These are phyloP conservation scores for Amaranthus tricolor DNA, from an alignment of 179 eudicot species.

Conservation along the genomic window DNA sequence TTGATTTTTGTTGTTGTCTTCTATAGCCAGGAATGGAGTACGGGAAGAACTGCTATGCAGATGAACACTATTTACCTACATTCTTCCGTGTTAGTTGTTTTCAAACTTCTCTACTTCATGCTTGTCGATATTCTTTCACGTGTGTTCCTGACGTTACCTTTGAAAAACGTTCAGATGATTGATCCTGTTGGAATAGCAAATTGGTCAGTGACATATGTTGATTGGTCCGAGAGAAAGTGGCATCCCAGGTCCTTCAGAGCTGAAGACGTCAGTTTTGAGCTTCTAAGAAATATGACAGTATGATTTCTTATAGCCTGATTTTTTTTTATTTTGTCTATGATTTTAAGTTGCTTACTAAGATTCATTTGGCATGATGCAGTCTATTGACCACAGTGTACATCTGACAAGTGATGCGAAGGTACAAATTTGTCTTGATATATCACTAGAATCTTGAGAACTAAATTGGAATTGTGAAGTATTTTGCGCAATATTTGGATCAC, in stretches of 20 bases:
- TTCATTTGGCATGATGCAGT: slow-evolving; percentile 43
- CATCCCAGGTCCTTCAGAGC: slow-evolving; percentile 83
- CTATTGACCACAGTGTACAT: slow-evolving; percentile 58
- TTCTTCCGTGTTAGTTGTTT: slow-evolving; percentile 63
- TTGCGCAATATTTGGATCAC: background rate
- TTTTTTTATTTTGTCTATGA: background rate
- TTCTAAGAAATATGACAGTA: slow-evolving; percentile 76
- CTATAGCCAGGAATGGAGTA: slow-evolving; percentile 94
- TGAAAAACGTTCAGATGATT: slow-evolving; percentile 56
- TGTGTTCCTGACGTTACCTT: slow-evolving; percentile 2
- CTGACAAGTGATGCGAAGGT: slow-evolving; percentile 78
- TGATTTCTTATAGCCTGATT: slow-evolving; percentile 9
- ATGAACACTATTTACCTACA: slow-evolving; percentile 95
- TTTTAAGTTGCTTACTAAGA: slow-evolving; percentile 7
- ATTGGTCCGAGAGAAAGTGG: slow-evolving; percentile 99
- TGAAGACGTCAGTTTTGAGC: slow-evolving; percentile 60
- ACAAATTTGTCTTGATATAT: slow-evolving; percentile 6
- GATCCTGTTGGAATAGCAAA: slow-evolving; percentile 90
- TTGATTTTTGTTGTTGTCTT: slow-evolving; percentile 27
- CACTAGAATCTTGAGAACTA: background rate
- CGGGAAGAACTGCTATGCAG: slow-evolving; percentile 89
- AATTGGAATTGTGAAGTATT: background rate
- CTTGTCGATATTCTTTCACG: background rate
- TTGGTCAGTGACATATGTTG: slow-evolving; percentile 96
- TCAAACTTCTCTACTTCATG: background rate